phyloP scores from a whole-genome alignment of 257 asterid species.

The Linderniella brevidens region DNA sequence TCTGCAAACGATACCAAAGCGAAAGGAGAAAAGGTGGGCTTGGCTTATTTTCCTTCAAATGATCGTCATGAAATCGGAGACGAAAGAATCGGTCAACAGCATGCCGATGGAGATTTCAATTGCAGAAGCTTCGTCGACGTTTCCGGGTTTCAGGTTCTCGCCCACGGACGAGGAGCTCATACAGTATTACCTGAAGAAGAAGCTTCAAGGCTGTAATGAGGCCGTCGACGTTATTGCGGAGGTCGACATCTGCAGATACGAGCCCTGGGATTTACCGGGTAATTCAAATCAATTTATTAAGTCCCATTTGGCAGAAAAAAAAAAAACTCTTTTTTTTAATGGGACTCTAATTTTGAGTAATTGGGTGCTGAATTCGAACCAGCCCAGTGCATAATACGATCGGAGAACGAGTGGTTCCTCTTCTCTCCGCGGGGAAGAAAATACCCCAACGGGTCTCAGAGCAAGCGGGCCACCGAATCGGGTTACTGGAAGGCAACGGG shows the following conservation, averaged over 20 bases:
- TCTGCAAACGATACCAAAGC: too few species aligned
- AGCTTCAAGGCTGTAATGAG: slow-evolving; percentile 34
- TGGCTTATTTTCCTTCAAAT: too few species aligned
- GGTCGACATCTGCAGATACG: slow-evolving; percentile 64
- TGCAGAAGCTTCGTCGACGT: slow-evolving; percentile 46
- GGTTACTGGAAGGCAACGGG: slow-evolving; percentile 98
- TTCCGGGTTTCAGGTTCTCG: slow-evolving; percentile 76
- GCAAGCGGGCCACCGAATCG: slow-evolving; percentile 56
- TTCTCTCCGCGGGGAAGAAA: slow-evolving; percentile 75
- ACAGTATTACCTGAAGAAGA: slow-evolving; percentile 49
- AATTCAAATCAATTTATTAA: too few species aligned
- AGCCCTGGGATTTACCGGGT: slow-evolving; percentile 98
- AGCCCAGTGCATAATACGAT: slow-evolving; percentile 44
- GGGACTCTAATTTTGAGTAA: too few species aligned
- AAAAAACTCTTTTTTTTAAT: too few species aligned
- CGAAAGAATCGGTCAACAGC: background rate
- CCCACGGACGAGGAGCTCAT: slow-evolving; percentile 81
- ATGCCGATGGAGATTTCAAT: slow-evolving; percentile 36
- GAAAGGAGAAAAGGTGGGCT: too few species aligned
- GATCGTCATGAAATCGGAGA: slow-evolving; percentile 3
- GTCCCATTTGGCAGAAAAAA: too few species aligned
- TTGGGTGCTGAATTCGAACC: background rate
- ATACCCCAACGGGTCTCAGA: slow-evolving; percentile 80
- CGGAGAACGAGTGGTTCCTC: slow-evolving; percentile 92
- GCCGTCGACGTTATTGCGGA: slow-evolving; percentile 53